Base-by-base conservation (phyloP, 2,329 filamentous ascomycete species). In the Hymenoscyphus occultus region DNA sequence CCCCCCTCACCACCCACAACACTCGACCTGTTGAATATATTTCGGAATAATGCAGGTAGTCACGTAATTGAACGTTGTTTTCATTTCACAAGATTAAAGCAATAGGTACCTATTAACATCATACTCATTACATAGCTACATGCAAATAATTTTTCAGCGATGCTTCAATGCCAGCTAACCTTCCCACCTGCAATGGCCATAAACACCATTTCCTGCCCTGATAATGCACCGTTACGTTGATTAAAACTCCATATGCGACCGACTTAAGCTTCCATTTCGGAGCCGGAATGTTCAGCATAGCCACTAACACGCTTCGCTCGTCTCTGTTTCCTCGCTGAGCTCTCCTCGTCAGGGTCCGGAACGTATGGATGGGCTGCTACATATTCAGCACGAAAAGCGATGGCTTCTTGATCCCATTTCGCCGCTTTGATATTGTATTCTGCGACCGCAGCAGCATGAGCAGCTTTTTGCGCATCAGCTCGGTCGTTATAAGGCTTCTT, bases 401-500 rank as follows among this genome's bases (percentile, higher is more conserved):
- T 78, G 3, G 90, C 89, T 64, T 87, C 84, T 22, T 77, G 79
- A 74, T 96, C 91, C 92, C 93, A 98, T 63, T 84, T 82, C 60
- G 82, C 84, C 9, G 85, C 82, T n/a, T 83, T 81, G 60, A 82
- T 81, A 58, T 87, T 86, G 76, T 86, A 92, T 28, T 81, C 81
- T 16, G 80, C 81, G 62, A 90, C 74, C 6, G 83, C 83, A 45
- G 82, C 80, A 35, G 80, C 80, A 70, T 93, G 90, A 1, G 78
- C 81, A 64, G 83, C 81, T 75, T 93, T 93, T 70, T 92, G 89
- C 61, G 83, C 83, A 63, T 88, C 83, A 3, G 90, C 91, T 75
- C 89, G 84, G 35, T 92, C 88, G 59, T 93, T 84, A 73, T 91
- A 98, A 0, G 93, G 93, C 74, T 84, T 83, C 73, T 90, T 91